A percentile compares a stretch with the other conserved stretches of the same genome.
Evolutionary conservation across 441 rosid genomes (phyloP).

Genomic region (Aquilaria agallochum): DNA sequence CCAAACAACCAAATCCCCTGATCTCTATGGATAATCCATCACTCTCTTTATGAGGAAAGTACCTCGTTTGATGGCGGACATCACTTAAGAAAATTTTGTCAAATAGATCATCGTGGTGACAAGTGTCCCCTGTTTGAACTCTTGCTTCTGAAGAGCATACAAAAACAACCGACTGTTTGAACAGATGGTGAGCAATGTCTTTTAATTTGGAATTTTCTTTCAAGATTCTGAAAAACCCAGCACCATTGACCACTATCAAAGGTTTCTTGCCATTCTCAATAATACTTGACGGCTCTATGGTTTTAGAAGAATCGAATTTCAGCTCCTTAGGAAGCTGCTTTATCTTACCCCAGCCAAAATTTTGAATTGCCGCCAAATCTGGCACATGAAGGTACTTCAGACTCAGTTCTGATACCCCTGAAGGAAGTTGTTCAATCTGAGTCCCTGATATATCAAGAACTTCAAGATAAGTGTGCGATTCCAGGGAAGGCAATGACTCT

Average conservation of each 20-base stretch:
- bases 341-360: constrained; percentile 19
- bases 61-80: constrained; percentile 18
- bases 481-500: constrained; percentile 19
- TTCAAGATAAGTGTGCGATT: constrained; percentile 26
- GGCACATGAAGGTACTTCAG: constrained; percentile 23
- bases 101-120: neutral
- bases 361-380: constrained; percentile 6
- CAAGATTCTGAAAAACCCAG: constrained; percentile 12
- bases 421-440: constrained; percentile 11
- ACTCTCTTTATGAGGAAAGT: constrained; percentile 3
- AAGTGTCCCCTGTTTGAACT: constrained; percentile 3
- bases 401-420: constrained; percentile 9
- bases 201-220: constrained; percentile 10
- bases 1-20: constrained; percentile 20
- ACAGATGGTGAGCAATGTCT: constrained; percentile 1
- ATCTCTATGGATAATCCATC: constrained; percentile 23
- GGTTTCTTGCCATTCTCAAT: constrained; percentile 3
- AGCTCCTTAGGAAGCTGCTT: constrained; percentile 18
- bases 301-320: constrained; percentile 17
- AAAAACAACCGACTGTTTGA: constrained; percentile 8
- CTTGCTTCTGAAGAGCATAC: constrained; percentile 15
- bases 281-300: constrained; percentile 16
- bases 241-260: constrained; percentile 12
- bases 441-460: constrained; percentile 39
- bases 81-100: constrained; percentile 13